Evolutionary conservation across 2,329 filamentous ascomycete genomes (phyloP), one percentile per base, ranked within the genome.

Genomic region (Fusarium sarcochroum): DNA sequence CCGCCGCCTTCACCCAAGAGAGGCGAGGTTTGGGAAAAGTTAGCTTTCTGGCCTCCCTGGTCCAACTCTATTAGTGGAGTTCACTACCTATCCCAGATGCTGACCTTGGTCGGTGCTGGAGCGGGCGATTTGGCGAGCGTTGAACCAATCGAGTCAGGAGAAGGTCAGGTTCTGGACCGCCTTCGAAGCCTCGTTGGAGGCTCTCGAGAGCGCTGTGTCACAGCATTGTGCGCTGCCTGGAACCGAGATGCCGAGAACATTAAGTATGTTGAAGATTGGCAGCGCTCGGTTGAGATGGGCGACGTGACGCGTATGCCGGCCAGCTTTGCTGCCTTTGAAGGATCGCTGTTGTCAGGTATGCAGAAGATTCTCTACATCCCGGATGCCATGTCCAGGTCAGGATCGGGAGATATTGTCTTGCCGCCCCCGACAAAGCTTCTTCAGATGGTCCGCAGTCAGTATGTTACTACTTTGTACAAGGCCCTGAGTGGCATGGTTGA

Each of bases 331-430:
- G 88, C 92, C 1, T 97, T 97, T 75, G 94, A 98, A 75, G 91
- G 90, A 55, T 88, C 91, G 8, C 84, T 99, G 14, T 83, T 99
- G 20, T 86, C 85, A 2, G 94, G 94, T 55, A 92, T 98, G 89
- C 96, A 99, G 79, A 97, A 95, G 82, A 97, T 98, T 54, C 85
- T 98, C 27, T 99, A 98, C 77, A 90, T 99, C 42, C 91, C 92
- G 2, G 95, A 98, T 70, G 93, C 93, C 21, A 91, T 90, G 83
- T 87, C 86, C 44, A 94, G 93, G 78, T 86, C 91, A 10, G 91
- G 89, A 23, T 87, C 90, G 7, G 88, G 85, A 46, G 90, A 93
- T 74, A 94, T 99, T 68, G 90, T 98, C 58, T 87, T 91, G 23
- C 91, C 95, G 18, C 97, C 96, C 7, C 91, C 93, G 35, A 86